Evolutionary conservation across 129 eudicot genomes (phyloP), one percentile per base, ranked within the genome.

Genomic region (Centella asiatica): DNA sequence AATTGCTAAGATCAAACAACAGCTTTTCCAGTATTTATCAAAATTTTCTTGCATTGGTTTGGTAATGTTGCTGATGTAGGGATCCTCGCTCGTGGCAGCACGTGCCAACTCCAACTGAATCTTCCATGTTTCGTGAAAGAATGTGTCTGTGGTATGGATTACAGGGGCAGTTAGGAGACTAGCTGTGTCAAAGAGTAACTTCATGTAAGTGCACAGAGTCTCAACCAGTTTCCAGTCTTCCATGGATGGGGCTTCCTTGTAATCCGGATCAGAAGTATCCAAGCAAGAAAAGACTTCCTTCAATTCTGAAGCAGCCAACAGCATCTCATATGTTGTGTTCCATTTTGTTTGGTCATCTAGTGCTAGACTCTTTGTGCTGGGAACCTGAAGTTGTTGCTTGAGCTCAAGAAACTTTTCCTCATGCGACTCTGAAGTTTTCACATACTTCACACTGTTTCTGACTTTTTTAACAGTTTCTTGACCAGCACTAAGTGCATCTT

Each of bases 291-390:
- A 86, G 28, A 90, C 97, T 60, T 90, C 85, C 80, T 86, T 86
- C 66, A 86, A 57, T 64, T 90, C 97, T 2, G 81, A 72, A 29
- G 95, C 97, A 37, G 97, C 94, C 57, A 71, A 36, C 53, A 90
- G 66, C 97, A 90, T 90, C 42, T 90, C 94, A 26, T 83, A 90
- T 20, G 97, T 90, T 7, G 95, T 83, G 77, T 84, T 86, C 97
- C 97, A 90, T 34, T 65, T 72, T 27, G 85, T 81, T 26, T 61
- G 84, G 72, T 87, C 86, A 55, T 90, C 95, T 19, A 90, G 81
- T 25, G 78, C 70, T 44, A 90, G 77, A 24, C 44, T 68, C 70
- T 79, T 84, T 7, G 88, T 75, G 62, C 84, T 86, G 17, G 87
- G 79, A 2, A 90, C 94, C 51, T 90, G 94, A 73, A 90, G 94